Evolutionary conservation across 2,329 filamentous ascomycete genomes (phyloP), one percentile per base, ranked within the genome.

Genomic region (Diaporthe amygdali): DNA sequence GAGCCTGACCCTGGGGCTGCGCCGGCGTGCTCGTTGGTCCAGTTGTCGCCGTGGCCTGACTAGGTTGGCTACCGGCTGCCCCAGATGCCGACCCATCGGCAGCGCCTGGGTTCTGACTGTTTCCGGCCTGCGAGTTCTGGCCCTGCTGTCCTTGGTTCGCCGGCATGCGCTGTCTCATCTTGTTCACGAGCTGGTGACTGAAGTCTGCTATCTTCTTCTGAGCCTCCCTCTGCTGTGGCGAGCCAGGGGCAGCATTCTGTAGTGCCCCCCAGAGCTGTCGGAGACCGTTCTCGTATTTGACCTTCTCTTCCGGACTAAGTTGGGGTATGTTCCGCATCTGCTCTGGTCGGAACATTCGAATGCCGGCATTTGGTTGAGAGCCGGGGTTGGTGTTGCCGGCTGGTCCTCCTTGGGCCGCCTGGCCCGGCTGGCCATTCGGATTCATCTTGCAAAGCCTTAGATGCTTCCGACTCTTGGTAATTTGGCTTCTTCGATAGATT

Each of bases 141-240:
- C 22, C 46, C 66, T 77, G 76, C 70, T 80, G 78, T 30, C 76
- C 76, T 49, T 76, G 77, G 5, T 71, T 73, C 9, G 61, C 61
- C 4, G 39, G 74, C 10, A 49, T 77, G 66, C 72, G 74, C 64
- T 78, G 77, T 66, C 86, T 83, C 6, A 90, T 83, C 78, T 90
- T 91, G 0, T 78, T 79, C 3, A 84, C 79, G 2, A 92, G 83
- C 79, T 89, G 90, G 52, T 84, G 84, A 0, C 89, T 89, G 76
- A 92, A 92, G 10, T 91, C 89, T 8, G 82, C 78, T 27, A 92
- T 87, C 80, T 91, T 91, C 49, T 84, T 84, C 73, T 85, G 86
- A 0, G 90, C 89, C 0, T 82, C 81, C 30, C 83, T 78, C 55
- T 90, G 85, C 27, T 87, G 84, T 0, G 76, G 75, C 4, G 87